These are phyloP conservation scores for Pyrenophora seminiperda DNA, from an alignment of 2,329 filamentous ascomycete species.

Conservation along the genomic window DNA sequence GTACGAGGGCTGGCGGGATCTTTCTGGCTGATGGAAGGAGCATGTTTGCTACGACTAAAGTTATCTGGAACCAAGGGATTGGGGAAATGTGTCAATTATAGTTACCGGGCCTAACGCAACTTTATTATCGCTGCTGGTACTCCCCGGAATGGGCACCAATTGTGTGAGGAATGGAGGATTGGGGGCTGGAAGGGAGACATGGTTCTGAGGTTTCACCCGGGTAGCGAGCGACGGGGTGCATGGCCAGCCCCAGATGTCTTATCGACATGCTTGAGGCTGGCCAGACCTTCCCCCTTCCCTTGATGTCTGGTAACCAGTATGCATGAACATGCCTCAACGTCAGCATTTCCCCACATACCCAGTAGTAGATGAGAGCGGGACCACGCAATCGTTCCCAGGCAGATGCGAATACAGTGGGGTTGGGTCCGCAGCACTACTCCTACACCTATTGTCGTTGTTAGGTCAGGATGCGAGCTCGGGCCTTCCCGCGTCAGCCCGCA, in stretches of 20 bases:
- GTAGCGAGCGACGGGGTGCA: slow-evolving; percentile 1
- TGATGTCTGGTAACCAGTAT: background rate
- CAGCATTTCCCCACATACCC: background rate
- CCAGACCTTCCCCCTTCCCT: too few relatives aligned
- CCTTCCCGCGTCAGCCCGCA: background rate
- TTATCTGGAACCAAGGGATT: background rate
- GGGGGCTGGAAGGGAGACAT: slow-evolving; percentile 14
- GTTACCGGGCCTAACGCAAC: slow-evolving; percentile 7
- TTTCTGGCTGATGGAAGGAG: slow-evolving; percentile 31
- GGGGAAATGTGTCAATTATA: slow-evolving; percentile 4
- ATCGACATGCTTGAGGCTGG: too few relatives aligned
- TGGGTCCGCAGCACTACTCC: slow-evolving; percentile 1
- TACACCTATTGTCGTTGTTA: background rate
- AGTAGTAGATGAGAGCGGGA: slow-evolving; percentile 8
- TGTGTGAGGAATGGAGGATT: slow-evolving; percentile 25
- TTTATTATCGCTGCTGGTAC: slow-evolving; percentile 19
- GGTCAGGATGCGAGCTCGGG: background rate
- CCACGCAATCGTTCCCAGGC: slow-evolving; percentile 2
- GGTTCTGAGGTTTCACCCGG: slow-evolving; percentile 3
- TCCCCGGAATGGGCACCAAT: slow-evolving; percentile 24
- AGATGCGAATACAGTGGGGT: background rate
- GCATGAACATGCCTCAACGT: background rate
- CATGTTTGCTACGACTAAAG: slow-evolving; percentile 22
- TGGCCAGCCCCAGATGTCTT: too few relatives aligned
- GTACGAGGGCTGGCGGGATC: slow-evolving; percentile 28